Conservation (phyloP, 208 protist species). For the Endotrypanum monterogeii region DNA sequence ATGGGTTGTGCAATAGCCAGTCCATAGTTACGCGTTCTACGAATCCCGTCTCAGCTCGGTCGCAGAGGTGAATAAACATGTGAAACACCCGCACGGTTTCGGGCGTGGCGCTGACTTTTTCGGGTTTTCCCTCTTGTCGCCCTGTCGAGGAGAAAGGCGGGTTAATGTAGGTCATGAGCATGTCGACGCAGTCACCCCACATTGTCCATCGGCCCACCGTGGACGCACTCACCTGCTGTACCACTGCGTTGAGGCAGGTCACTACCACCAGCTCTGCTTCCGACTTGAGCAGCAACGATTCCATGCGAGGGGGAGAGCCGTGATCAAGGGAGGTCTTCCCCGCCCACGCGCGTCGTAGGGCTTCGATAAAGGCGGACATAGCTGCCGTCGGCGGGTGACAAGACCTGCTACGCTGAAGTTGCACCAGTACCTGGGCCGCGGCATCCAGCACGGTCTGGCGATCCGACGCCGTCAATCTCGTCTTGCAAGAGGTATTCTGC, state of each 20-base stretch:
- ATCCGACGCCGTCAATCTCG: not conserved
- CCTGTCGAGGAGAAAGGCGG: conserved; percentile 27
- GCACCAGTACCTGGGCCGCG: conserved; percentile 20
- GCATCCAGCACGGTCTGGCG: conserved; percentile 9
- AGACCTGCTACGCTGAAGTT: conserved; percentile 18
- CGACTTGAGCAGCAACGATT: not conserved
- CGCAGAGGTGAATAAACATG: conserved; percentile 53
- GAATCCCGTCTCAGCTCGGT: conserved; percentile 53
- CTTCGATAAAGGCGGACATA: conserved; percentile 24
- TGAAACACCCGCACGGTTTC: conserved; percentile 48
- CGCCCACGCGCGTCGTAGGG: conserved; percentile 17
- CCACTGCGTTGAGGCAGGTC: conserved; percentile 45
- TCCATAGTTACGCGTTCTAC: conserved; percentile 45
- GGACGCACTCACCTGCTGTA: conserved; percentile 56
- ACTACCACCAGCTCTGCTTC: conserved; percentile 24
- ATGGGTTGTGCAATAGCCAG: conserved; percentile 37
- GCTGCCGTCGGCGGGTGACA: conserved; percentile 22
- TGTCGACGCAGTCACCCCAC: conserved; percentile 57
- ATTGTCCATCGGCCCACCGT: conserved; percentile 49
- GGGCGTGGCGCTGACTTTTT: conserved; percentile 9
- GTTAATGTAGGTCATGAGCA: conserved; percentile 36
- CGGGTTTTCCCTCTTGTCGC: not conserved
- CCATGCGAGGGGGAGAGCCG: not conserved
- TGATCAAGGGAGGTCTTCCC: not conserved
- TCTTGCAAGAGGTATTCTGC: not conserved